These are phyloP conservation scores for Zoysia matrella DNA, from an alignment of 202 grass and related monocot genomes.

Conservation along the genomic window DNA sequence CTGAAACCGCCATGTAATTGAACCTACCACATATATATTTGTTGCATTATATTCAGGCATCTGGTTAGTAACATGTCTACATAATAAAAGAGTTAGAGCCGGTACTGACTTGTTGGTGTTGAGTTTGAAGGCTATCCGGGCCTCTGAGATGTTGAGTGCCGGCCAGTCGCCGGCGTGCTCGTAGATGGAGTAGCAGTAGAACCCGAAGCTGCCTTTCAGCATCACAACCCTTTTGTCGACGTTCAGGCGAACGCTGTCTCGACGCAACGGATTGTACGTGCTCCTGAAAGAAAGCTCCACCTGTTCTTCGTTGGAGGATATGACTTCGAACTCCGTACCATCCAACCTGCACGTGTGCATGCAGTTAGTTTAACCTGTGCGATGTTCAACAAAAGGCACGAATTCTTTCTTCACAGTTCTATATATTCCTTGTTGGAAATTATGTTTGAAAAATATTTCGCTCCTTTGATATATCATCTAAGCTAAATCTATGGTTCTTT, in stretches of 20 bases:
- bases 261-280: slow-evolving; percentile 40
- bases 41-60: background rate
- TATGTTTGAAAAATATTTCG: no score
- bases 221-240: slow-evolving; percentile 56
- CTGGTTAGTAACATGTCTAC: no score
- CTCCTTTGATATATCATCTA: no score
- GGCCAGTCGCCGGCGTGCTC: slow-evolving; percentile 56
- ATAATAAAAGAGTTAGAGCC: no score
- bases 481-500: no score
- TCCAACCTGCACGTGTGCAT: slow-evolving; percentile 48
- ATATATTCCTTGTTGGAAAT: no score
- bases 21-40: slow-evolving; percentile 35
- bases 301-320: slow-evolving; percentile 45
- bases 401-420: no score
- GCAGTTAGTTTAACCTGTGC: background rate
- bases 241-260: slow-evolving; percentile 26
- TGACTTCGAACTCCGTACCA: slow-evolving; percentile 45
- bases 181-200: slow-evolving; percentile 76
- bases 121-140: slow-evolving; percentile 77
- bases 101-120: slow-evolving; percentile 48
- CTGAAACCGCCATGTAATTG: slow-evolving; percentile 75
- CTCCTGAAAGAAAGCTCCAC: slow-evolving; percentile 69
- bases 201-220: slow-evolving; percentile 70
- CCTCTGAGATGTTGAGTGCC: slow-evolving; percentile 46
- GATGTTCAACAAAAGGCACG: no score